These are phyloP conservation scores for Mycena olivaceomarginata DNA, from an alignment of 768 basidiomycete genomes.

Conservation along the genomic window DNA sequence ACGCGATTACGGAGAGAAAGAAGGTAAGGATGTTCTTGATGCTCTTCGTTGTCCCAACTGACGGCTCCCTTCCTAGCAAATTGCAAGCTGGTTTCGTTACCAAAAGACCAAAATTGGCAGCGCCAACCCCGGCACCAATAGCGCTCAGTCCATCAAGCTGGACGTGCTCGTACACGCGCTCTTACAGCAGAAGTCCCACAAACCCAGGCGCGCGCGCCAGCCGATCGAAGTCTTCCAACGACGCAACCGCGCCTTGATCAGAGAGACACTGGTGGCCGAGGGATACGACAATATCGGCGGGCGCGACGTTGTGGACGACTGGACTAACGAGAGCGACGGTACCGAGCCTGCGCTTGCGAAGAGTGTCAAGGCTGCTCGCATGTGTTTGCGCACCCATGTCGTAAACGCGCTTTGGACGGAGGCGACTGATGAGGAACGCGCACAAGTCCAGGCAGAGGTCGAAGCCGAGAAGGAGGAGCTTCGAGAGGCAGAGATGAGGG, in stretches of 20 bases:
- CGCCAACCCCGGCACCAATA: not conserved
- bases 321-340: not conserved
- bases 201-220: constrained; percentile 21
- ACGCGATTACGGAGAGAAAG: not conserved
- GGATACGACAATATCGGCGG: constrained; percentile 3
- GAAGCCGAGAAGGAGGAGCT: constrained; percentile 12
- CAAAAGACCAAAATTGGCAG: constrained; percentile 3
- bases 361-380: not conserved
- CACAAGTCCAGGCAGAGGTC: not conserved
- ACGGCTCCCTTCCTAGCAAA: not conserved
- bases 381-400: constrained; percentile 23
- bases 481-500: not conserved
- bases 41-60: not conserved
- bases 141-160: too few species aligned
- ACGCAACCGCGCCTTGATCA: not conserved
- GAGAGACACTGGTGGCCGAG: not conserved
- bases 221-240: constrained; percentile 26
- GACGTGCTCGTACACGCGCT: not conserved
- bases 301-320: not conserved
- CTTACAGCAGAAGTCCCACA: not conserved
- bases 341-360: not conserved
- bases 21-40: not conserved
- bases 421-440: not conserved
- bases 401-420: not conserved
- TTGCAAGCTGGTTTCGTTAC: constrained; percentile 22